Evolutionary conservation across 805 yeast species (phyloP).

Genomic region (Myxozyma lipomycoides): DNA sequence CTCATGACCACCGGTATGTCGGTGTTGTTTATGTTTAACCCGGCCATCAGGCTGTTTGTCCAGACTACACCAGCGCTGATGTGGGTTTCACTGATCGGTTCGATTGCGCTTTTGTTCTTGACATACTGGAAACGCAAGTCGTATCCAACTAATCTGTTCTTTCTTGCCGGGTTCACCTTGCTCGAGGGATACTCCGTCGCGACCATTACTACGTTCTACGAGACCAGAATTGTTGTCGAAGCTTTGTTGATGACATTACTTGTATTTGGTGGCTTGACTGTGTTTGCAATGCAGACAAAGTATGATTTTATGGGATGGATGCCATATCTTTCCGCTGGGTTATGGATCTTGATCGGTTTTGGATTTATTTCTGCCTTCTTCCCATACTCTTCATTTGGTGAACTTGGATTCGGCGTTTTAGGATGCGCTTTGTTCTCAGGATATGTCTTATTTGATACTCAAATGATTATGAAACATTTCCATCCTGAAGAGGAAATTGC

Average conservation of each 20-base stretch:
- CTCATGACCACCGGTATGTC: conserved; percentile 59
- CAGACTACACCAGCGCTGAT: conserved; percentile 56
- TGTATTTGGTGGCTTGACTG: conserved; percentile 70
- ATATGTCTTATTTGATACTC: conserved; percentile 77
- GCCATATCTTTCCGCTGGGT: conserved; percentile 51
- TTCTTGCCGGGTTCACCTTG: conserved; percentile 64
- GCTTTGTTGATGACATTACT: conserved; percentile 66
- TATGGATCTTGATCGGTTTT: conserved; percentile 67
- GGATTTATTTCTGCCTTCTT: conserved; percentile 70
- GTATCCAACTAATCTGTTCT: conserved; percentile 62
- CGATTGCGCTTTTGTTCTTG: conserved; percentile 62
- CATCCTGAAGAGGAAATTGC: conserved; percentile 83
- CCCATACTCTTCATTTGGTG: conserved; percentile 53
- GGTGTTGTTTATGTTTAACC: conserved; percentile 45
- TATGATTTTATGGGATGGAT: conserved; percentile 71
- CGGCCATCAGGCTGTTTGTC: conserved; percentile 51
- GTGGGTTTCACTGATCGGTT: conserved; percentile 52
- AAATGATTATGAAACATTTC: conserved; percentile 64
- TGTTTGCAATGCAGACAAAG: conserved; percentile 71
- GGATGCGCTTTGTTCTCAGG: conserved; percentile 73
- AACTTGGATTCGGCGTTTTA: conserved; percentile 61
- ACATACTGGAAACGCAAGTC: conserved; percentile 59
- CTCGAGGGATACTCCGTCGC: conserved; percentile 74
- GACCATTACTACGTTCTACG: conserved; percentile 57
- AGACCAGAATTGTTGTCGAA: conserved; percentile 60